phyloP scores from a whole-genome alignment of 805 yeast genomes.

The Clavispora asparagi region DNA sequence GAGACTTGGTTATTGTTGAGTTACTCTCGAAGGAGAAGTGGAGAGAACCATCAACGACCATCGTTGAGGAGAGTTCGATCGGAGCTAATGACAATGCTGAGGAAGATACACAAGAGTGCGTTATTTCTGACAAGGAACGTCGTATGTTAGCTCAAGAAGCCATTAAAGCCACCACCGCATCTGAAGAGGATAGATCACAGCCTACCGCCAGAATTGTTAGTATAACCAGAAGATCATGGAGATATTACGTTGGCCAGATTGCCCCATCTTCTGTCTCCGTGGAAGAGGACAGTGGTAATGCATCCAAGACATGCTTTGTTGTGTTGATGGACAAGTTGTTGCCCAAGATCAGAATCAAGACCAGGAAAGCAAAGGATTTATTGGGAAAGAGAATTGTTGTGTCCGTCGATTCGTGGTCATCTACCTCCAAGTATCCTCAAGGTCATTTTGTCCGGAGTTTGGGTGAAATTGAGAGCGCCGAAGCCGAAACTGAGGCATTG shows the following conservation, averaged over 20 bases:
- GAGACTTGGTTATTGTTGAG: slow-evolving; percentile 89
- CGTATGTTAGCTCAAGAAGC: slow-evolving; percentile 75
- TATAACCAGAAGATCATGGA: slow-evolving; percentile 85
- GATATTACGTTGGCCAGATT: slow-evolving; percentile 92
- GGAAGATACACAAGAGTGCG: slow-evolving; percentile 44
- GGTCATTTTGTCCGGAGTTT: slow-evolving; percentile 91
- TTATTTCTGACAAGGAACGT: slow-evolving; percentile 67
- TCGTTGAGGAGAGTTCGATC: slow-evolving; percentile 67
- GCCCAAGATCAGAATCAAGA: slow-evolving; percentile 81
- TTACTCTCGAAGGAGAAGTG: slow-evolving; percentile 79
- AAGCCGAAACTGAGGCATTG: slow-evolving; percentile 95
- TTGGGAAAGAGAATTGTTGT: slow-evolving; percentile 88
- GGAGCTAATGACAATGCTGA: slow-evolving; percentile 60
- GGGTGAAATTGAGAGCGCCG: slow-evolving; percentile 86
- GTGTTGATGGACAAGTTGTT: slow-evolving; percentile 82
- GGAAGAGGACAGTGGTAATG: slow-evolving; percentile 51
- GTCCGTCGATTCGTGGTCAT: slow-evolving; percentile 90
- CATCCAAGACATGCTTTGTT: slow-evolving; percentile 77
- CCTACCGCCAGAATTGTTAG: slow-evolving; percentile 97
- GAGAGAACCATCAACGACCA: slow-evolving; percentile 78
- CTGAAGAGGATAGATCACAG: slow-evolving; percentile 47
- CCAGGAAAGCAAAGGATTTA: slow-evolving; percentile 78
- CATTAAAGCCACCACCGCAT: slow-evolving; percentile 44
- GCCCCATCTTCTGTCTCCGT: slow-evolving; percentile 64
- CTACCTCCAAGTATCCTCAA: slow-evolving; percentile 76